Conservation (phyloP, 2,329 filamentous ascomycete species). For the Lachnellula cervina region DNA sequence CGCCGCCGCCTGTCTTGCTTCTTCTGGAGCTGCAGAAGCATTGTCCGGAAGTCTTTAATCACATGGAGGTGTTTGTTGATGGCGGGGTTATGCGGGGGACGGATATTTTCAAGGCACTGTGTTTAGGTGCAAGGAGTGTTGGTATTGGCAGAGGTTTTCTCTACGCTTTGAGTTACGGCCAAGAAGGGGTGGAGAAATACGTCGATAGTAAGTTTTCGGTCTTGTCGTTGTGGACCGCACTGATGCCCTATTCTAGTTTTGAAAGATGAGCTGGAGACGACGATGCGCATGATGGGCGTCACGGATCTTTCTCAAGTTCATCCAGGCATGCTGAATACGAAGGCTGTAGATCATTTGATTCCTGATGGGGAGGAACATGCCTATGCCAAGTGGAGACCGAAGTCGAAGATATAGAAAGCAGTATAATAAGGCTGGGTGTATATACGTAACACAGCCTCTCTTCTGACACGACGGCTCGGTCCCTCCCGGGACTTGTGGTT, state of each 20-base stretch:
- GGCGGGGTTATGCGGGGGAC: constrained; percentile 61
- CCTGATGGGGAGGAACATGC: constrained; percentile 40
- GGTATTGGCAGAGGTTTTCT: constrained; percentile 59
- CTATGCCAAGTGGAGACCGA: constrained; percentile 37
- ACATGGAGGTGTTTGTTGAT: constrained; percentile 59
- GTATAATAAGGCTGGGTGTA: neutral
- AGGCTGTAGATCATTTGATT: constrained; percentile 44
- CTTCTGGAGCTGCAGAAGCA: constrained; percentile 59
- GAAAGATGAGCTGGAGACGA: constrained; percentile 58
- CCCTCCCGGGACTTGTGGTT: no score
- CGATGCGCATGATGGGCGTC: constrained; percentile 62
- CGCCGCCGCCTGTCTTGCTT: constrained; percentile 51
- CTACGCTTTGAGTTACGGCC: constrained; percentile 57
- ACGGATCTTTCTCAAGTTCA: constrained; percentile 56
- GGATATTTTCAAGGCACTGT: constrained; percentile 63
- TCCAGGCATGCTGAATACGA: constrained; percentile 55
- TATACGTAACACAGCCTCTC: neutral
- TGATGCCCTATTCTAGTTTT: constrained; percentile 36
- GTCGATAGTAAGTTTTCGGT: constrained; percentile 50
- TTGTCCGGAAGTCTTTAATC: constrained; percentile 55
- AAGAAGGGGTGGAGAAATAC: constrained; percentile 50
- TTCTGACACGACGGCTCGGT: no score
- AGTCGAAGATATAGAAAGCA: constrained; percentile 24
- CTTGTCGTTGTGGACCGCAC: no score
- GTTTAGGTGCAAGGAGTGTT: constrained; percentile 58